Base-by-base conservation (phyloP, 2,329 filamentous ascomycete species). In the Talaromyces sp. region DNA sequence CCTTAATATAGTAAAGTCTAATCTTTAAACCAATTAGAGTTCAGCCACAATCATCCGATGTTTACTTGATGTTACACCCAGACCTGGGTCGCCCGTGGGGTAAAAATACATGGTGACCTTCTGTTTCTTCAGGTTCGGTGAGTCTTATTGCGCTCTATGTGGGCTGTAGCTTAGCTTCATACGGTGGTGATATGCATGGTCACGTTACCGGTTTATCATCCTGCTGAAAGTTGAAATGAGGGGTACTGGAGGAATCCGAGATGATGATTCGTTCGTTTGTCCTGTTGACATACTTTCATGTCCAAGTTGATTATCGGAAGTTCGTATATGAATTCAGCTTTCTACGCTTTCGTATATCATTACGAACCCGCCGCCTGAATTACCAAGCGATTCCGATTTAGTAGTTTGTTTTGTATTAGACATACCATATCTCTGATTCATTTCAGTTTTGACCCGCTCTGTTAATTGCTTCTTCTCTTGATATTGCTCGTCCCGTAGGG, bases 1-100 rank as follows among this genome's bases (percentile, higher is more conserved):
- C 22, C 47, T 50, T 50, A 31, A 27, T 25, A 13, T 1, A 31
- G 6, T 50, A 31, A 58, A 58, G 19, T 39, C 9, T 15, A 31
- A 41, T 58, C 15, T 22, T 58, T 58, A 43, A 58, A 39, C 56
- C 56, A 43, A 27, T 43, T 58, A 58, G 39, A 27, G 56, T 58
- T 58, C 37, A 58, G 56, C 56, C 56, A 41, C 56, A 43, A 25
- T 37, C 37, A 15, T 27, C 56, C 15, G 17, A 17, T 27, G 47
- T 50, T 47, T 47, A 50, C 15, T 31, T 50, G 47, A 58, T 58
- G 56, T 58, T 41, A 58, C 56, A 58, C 37, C 9, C 56, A 43
- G 6, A 27, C 25, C 10, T 31, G 56, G 56, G 39, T 58, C n/a
- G 43, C 56, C 19, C 17, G 56, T 58, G 56, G 56, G 56, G 56